Percentiles rank a stretch among this genome's conserved stretches.
Conservation (phyloP, 345 rosid species). For the Dimocarpus longan region DNA sequence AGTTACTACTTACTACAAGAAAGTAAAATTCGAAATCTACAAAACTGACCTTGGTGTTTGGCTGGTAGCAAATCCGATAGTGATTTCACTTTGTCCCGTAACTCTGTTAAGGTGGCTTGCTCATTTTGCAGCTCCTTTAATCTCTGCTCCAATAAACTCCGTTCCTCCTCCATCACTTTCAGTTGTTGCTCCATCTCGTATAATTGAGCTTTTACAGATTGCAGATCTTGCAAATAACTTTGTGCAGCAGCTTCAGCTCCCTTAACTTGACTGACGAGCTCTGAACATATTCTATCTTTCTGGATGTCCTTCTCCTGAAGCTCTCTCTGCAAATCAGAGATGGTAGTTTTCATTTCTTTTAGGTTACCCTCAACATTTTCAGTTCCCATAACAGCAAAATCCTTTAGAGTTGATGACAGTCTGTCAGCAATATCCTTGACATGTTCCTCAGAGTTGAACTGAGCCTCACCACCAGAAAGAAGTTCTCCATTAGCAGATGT, state of each 20-base stretch:
- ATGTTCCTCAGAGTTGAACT: constrained; percentile 54
- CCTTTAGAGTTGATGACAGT: constrained; percentile 53
- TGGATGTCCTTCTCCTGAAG: constrained; percentile 92
- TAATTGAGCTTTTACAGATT: constrained; percentile 53
- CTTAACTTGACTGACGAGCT: constrained; percentile 87
- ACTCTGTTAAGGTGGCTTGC: constrained; percentile 48
- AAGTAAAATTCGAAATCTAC: constrained; percentile 18
- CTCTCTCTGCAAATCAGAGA: constrained; percentile 77
- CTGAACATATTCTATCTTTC: constrained; percentile 76
- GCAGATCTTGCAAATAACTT: constrained; percentile 61
- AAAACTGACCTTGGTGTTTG: constrained; percentile 76
- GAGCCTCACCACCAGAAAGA: constrained; percentile 28
- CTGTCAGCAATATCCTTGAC: constrained; percentile 55
- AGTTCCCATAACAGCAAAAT: constrained; percentile 46
- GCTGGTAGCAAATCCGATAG: constrained; percentile 58
- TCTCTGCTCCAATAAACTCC: constrained; percentile 51
- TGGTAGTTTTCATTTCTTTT: constrained; percentile 68
- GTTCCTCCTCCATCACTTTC: constrained; percentile 49
- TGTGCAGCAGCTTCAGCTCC: constrained; percentile 79
- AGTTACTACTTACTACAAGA: constrained; percentile 6
- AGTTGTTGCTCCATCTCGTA: constrained; percentile 62
- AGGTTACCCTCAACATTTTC: constrained; percentile 50
- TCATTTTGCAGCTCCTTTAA: constrained; percentile 61
- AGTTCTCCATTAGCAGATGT: constrained; percentile 23
- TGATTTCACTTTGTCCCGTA: constrained; percentile 57